Conservation (phyloP, 2,329 filamentous ascomycete species). For the Elsinoe perseae region DNA sequence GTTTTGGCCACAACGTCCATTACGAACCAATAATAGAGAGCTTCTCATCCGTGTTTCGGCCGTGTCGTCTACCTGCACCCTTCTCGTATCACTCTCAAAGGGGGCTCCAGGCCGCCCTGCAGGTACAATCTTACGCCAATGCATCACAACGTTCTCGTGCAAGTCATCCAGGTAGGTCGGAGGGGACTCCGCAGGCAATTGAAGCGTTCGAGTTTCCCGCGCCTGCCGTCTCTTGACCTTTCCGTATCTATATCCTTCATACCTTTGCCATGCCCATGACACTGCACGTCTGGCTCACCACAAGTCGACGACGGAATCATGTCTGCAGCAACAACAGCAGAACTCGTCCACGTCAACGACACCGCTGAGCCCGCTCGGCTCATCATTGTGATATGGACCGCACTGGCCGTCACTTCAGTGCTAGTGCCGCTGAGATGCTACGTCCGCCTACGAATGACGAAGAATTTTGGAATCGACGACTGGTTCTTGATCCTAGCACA, state of each 20-base stretch:
- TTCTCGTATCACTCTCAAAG: not conserved
- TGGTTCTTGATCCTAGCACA: conserved; percentile 10
- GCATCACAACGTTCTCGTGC: not conserved
- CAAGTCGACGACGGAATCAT: not conserved
- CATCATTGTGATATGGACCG: not conserved
- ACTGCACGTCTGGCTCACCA: not conserved
- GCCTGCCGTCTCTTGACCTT: not conserved
- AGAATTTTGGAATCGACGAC: conserved; percentile 12
- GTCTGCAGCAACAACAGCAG: not conserved
- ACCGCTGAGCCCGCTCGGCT: not conserved
- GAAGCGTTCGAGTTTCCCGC: not conserved
- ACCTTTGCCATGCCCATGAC: not conserved
- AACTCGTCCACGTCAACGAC: not conserved
- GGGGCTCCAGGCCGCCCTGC: not conserved
- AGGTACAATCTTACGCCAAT: not conserved
- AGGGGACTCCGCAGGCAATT: not conserved
- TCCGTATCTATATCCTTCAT: not conserved
- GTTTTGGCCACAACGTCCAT: not conserved
- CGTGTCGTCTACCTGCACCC: not conserved
- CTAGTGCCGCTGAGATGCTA: conserved; percentile 9
- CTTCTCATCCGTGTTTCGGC: not conserved
- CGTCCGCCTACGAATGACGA: conserved; percentile 1
- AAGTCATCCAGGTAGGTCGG: conserved; percentile 4
- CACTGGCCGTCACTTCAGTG: not conserved
- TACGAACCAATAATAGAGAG: not conserved